phyloP scores from a whole-genome alignment of 352 stramenopile species.

The Achlya hypogyna region DNA sequence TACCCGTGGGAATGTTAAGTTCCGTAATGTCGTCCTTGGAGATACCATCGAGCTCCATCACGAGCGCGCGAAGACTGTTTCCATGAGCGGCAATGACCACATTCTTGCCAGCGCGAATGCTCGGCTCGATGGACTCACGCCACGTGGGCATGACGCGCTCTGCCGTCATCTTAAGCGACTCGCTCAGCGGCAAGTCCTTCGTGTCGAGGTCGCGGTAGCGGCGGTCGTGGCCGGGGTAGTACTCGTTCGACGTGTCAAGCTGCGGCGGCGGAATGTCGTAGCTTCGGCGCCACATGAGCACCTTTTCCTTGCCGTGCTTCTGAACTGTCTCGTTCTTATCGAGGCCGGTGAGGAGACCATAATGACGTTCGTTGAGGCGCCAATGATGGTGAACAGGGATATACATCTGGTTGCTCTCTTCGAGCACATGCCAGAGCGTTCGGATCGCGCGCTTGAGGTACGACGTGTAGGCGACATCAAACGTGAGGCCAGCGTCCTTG shows the following conservation, averaged over 20 bases:
- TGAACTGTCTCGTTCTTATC: conserved; percentile 87
- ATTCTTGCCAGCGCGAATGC: conserved; percentile 89
- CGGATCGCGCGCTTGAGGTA: conserved; percentile 93
- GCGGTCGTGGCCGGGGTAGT: conserved; percentile 88
- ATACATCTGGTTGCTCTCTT: conserved; percentile 92
- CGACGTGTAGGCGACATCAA: conserved; percentile 94
- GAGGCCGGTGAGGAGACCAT: conserved; percentile 86
- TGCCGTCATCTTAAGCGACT: conserved; percentile 92
- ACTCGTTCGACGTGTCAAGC: conserved; percentile 85
- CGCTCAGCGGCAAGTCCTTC: conserved; percentile 81
- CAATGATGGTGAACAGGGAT: conserved; percentile 92
- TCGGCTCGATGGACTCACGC: conserved; percentile 86
- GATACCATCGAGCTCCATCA: conserved; percentile 93
- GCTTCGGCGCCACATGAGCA: conserved; percentile 94
- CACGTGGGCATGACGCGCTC: conserved; percentile 87
- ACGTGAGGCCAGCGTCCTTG: conserved; percentile 87
- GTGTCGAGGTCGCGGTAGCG: conserved; percentile 84
- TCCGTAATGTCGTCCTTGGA: conserved; percentile 90
- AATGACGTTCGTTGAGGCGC: conserved; percentile 88
- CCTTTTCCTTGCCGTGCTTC: conserved; percentile 86
- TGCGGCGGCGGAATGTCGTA: conserved; percentile 97
- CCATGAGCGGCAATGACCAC: conserved; percentile 93
- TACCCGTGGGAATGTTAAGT: conserved; percentile 91
- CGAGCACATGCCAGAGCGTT: conserved; percentile 90
- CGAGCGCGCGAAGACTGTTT: conserved; percentile 88